Conservation (phyloP, 2,329 filamentous ascomycete genomes). For the Aspergillus thermomutatus region DNA sequence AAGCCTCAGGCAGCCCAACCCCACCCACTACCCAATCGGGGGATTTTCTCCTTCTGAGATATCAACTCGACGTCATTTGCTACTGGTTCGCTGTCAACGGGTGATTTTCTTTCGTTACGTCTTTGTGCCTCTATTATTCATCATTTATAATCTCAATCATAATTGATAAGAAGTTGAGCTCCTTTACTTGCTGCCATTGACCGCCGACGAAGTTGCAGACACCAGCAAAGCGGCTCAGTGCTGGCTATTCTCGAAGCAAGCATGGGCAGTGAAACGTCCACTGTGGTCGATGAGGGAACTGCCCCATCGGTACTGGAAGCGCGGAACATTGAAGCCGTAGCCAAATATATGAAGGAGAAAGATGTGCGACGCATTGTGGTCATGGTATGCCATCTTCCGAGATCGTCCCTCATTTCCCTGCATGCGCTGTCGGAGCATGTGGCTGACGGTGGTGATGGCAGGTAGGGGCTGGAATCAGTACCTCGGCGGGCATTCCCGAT, state of each 20-base stretch:
- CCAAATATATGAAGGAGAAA: constrained; percentile 73
- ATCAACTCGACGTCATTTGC: background rate
- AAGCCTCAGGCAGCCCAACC: constrained; percentile 1
- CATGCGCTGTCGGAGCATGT: background rate
- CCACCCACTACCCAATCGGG: background rate
- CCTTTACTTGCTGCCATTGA: constrained; percentile 12
- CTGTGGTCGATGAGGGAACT: constrained; percentile 61
- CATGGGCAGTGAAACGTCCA: constrained; percentile 86
- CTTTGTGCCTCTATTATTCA: background rate
- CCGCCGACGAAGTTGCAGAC: constrained; percentile 20
- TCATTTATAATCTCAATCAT: background rate
- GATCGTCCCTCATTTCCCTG: constrained; percentile 4
- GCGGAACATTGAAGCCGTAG: constrained; percentile 70
- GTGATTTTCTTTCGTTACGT: background rate
- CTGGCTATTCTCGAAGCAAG: constrained; percentile 18
- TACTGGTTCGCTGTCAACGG: background rate
- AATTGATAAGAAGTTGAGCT: background rate
- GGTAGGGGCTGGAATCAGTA: constrained; percentile 78
- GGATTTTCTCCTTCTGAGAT: background rate
- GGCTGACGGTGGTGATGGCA: constrained; percentile 19
- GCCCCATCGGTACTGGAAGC: constrained; percentile 63
- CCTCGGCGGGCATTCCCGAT: constrained; percentile 68
- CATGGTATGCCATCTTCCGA: constrained; percentile 51
- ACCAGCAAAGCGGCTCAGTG: constrained; percentile 16
- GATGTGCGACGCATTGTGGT: constrained; percentile 71